These are phyloP conservation scores for Clarireedia homoeocarpa DNA, from an alignment of 2,329 filamentous ascomycete genomes.

Conservation along the genomic window DNA sequence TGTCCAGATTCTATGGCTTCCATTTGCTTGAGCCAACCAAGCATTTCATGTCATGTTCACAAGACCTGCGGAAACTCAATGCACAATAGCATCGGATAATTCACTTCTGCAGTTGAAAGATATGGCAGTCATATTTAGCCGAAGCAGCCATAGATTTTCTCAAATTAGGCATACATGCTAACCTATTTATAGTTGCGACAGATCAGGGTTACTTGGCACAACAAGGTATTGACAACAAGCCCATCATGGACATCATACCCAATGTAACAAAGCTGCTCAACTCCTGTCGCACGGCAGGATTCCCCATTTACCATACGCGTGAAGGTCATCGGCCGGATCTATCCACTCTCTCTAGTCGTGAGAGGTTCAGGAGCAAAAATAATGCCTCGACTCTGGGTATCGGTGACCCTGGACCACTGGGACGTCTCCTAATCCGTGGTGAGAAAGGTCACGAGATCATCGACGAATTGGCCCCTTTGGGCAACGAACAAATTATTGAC, in stretches of 20 bases:
- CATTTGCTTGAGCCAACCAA: no score
- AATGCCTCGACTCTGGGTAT: conserved; percentile 44
- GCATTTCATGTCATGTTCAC: no score
- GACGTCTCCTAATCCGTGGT: conserved; percentile 49
- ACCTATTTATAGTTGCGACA: background rate
- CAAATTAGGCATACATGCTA: background rate
- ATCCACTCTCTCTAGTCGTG: conserved; percentile 47
- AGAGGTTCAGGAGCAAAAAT: conserved; percentile 44
- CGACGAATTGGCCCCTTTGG: conserved; percentile 30
- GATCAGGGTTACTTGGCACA: conserved; percentile 35
- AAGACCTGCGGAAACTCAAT: no score
- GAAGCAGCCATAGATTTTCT: background rate
- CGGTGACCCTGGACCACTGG: conserved; percentile 43
- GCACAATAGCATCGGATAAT: no score
- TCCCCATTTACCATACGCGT: conserved; percentile 41
- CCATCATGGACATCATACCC: conserved; percentile 37
- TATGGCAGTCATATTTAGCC: background rate
- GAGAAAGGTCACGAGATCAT: conserved; percentile 51
- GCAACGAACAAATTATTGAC: conserved; percentile 28
- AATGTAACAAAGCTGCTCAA: conserved; percentile 34
- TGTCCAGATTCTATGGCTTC: no score
- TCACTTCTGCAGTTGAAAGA: background rate
- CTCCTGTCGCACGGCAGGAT: conserved; percentile 33
- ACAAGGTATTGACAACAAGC: conserved; percentile 37
- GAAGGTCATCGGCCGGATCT: conserved; percentile 48